Evolutionary conservation across 2,329 filamentous ascomycete genomes (phyloP), one percentile per base, ranked within the genome.

Genomic region (Sarocladium brachiariae): DNA sequence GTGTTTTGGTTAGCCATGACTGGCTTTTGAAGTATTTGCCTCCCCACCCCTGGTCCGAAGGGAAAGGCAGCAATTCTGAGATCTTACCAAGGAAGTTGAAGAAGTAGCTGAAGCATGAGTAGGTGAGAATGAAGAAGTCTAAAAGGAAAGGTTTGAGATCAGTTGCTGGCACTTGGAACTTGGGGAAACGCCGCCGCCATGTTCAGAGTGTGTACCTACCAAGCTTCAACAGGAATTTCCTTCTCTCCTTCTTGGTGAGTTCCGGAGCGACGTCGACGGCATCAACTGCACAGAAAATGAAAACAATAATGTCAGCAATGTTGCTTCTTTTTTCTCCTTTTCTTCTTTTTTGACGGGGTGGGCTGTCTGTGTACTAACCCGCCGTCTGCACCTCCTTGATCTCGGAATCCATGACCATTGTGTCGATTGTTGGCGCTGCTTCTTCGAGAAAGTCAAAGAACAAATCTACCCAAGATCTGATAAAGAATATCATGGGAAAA

Each of bases 101-200:
- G 49, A 57, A 57, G 49, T 55, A 55, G 23, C 51, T 51, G 14
- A 57, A 51, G 30, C 53, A 57, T 38, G 53, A 55, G 49, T 57
- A 57, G 16, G 55, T 56, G 21, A 53, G 13, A 13, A 53, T 53
- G 50, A 53, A 53, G 34, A 53, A 53, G 33, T 53, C 52, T 27
- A 19, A 7, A 37, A 4, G 23, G 16, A 7, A 14, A 19, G 4
- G 45, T 34, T 11, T 33, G 45, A n/a, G n/a, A n/a, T 33, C 25
- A 33, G 18, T 48, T 7, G 27, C 7, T 30, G 27, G 8, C 18
- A 34, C 14, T 14, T 18, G 7, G 7, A n/a, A 11, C n/a, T n/a
- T n/a, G n/a, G n/a, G n/a, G n/a, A n/a, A n/a, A n/a, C n/a, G n/a
- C n/a, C n/a, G n/a, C n/a, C n/a, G n/a, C n/a, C n/a, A n/a, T n/a